Conservation (phyloP, 140 eudicot species). For the Flaveria floridana region DNA sequence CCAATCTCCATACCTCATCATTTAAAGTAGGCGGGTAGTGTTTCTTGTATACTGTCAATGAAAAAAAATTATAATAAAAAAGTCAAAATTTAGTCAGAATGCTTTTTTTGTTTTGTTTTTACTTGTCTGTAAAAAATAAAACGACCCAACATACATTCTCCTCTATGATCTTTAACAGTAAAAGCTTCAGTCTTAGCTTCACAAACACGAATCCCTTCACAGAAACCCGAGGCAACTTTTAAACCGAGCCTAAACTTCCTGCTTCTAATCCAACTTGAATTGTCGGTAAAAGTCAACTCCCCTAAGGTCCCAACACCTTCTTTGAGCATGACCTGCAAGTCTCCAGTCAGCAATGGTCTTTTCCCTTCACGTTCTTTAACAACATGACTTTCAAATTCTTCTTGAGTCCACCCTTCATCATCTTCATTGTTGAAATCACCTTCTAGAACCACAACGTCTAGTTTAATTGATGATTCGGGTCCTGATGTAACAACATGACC, state of each 20-base stretch:
- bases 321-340: conserved; percentile 68
- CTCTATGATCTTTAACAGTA: conserved; percentile 92
- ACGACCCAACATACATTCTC: conserved; percentile 67
- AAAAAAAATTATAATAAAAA: conserved; percentile 8
- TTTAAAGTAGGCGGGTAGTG: conserved; percentile 89
- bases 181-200: conserved; percentile 97
- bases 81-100: neutral
- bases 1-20: conserved; percentile 96
- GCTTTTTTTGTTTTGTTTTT: neutral
- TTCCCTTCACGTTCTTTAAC: conserved; percentile 98
- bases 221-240: conserved; percentile 70
- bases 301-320: conserved; percentile 97
- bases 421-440: conserved; percentile 93
- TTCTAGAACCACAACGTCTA: conserved; percentile 84
- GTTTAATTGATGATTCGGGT: conserved; percentile 69
- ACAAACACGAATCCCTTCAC: conserved; percentile 79
- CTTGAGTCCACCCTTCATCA: conserved; percentile 74
- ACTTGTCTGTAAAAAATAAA: neutral
- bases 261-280: conserved; percentile 96
- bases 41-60: conserved; percentile 75
- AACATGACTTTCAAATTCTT: conserved; percentile 87
- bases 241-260: conserved; percentile 86
- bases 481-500: conserved; percentile 82
- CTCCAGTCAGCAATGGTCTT: conserved; percentile 81
- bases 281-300: conserved; percentile 84